phyloP scores from a whole-genome alignment of 331 rosid species.

The Pyracantha coccinea region DNA sequence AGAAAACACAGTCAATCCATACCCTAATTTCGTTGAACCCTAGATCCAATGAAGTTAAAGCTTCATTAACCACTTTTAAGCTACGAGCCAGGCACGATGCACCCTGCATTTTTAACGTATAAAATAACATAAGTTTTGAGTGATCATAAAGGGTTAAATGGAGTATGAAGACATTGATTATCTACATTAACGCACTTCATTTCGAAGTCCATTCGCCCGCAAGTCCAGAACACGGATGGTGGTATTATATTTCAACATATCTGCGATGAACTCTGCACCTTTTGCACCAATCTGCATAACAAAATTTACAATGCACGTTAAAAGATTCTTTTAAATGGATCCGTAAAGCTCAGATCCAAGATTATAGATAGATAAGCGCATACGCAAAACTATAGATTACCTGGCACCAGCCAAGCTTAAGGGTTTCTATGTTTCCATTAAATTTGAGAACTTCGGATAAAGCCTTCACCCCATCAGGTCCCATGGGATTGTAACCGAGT shows the following conservation, averaged over 20 bases:
- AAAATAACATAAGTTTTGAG: conserved; percentile 6
- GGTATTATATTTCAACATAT: conserved; percentile 80
- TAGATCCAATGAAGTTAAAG: conserved; percentile 77
- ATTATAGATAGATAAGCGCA: background rate
- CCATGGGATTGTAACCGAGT: conserved; percentile 89
- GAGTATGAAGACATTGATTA: background rate
- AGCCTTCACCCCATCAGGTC: conserved; percentile 92
- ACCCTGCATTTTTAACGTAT: conserved; percentile 52
- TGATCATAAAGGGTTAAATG: background rate
- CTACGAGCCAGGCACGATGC: conserved; percentile 91
- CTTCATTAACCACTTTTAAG: conserved; percentile 97
- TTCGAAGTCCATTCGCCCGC: conserved; percentile 86
- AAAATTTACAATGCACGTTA: too few relatives aligned
- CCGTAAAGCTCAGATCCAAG: background rate
- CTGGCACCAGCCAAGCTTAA: conserved; percentile 99
- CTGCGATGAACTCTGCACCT: conserved; percentile 85
- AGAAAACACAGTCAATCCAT: conserved; percentile 2
- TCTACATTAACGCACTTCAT: conserved; percentile 54
- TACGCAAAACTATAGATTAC: conserved; percentile 24
- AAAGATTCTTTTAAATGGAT: background rate
- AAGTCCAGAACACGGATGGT: conserved; percentile 78
- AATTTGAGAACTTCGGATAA: conserved; percentile 87
- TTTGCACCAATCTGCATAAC: conserved; percentile 97
- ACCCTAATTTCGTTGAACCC: conserved; percentile 99
- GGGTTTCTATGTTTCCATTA: conserved; percentile 73